These are phyloP conservation scores for Tolypocladium sp. DNA, from an alignment of 2,329 filamentous ascomycete genomes.

Conservation along the genomic window DNA sequence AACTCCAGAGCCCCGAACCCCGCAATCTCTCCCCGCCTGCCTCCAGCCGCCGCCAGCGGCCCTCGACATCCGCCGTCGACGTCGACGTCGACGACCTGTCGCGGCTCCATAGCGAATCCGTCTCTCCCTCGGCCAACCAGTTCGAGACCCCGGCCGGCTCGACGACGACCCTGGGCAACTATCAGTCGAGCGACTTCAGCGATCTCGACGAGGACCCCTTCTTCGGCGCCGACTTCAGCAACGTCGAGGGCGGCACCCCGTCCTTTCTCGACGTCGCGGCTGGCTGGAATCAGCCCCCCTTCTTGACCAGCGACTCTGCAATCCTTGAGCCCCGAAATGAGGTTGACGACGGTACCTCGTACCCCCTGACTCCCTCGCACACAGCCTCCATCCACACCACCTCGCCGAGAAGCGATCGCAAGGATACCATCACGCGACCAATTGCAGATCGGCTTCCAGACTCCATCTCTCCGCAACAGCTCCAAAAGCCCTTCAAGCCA, in stretches of 20 bases:
- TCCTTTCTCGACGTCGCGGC: conserved; percentile 32
- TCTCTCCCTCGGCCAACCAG: conserved; percentile 19
- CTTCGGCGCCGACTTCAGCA: conserved; percentile 39
- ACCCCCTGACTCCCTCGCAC: conserved; percentile 43
- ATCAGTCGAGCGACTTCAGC: conserved; percentile 40
- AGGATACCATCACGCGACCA: conserved; percentile 13
- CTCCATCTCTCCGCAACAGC: conserved; percentile 32
- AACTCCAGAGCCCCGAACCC: conserved; percentile 20
- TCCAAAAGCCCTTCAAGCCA: conserved; percentile 29
- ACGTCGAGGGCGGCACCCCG: conserved; percentile 29
- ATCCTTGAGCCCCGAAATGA: conserved; percentile 4
- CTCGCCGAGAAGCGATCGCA: conserved; percentile 28
- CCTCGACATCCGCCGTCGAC: conserved; percentile 22
- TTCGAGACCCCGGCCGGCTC: conserved; percentile 42
- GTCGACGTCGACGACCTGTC: conserved; percentile 33
- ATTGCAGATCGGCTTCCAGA: conserved; percentile 15
- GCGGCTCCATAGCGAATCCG: conserved; percentile 20
- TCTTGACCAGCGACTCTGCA: conserved; percentile 3
- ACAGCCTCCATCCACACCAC: conserved; percentile 38
- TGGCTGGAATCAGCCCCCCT: conserved; percentile 11
- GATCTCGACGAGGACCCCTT: conserved; percentile 41
- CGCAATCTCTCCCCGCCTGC: conserved; percentile 18
- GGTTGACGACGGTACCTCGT: conserved; percentile 15
- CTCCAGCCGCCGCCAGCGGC: conserved; percentile 11
- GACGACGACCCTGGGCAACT: conserved; percentile 35